Percentiles rank a stretch among this genome's conserved stretches.
These are phyloP conservation scores for Ogataea populi-albae DNA, from an alignment of 805 yeast genomes.

Conservation along the genomic window DNA sequence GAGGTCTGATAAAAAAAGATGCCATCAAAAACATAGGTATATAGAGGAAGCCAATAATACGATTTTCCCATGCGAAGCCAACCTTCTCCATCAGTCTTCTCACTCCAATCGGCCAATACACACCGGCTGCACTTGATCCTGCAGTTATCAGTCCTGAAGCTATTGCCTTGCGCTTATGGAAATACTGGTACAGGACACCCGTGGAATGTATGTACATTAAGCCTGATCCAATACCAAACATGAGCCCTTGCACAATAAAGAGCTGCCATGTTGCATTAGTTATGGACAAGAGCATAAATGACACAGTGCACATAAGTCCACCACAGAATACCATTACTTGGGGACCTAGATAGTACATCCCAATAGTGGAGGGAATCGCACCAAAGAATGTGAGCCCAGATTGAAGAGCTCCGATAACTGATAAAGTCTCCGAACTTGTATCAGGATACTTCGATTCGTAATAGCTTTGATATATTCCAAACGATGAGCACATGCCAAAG, in stretches of 20 bases:
- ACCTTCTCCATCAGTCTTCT: conserved; percentile 38
- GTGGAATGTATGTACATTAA: conserved; percentile 57
- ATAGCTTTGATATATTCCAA: conserved; percentile 55
- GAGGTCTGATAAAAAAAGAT: conserved; percentile 28
- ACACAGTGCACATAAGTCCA: conserved; percentile 40
- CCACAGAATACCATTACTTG: conserved; percentile 40
- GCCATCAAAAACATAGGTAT: conserved; percentile 28
- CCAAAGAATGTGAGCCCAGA: conserved; percentile 44
- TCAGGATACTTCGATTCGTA: conserved; percentile 42
- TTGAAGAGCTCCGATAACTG: conserved; percentile 54
- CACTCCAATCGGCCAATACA: conserved; percentile 47
- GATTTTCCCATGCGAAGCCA: conserved; percentile 49
- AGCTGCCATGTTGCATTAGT: conserved; percentile 61
- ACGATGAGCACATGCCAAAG: conserved; percentile 59
- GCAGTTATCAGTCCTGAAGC: conserved; percentile 46
- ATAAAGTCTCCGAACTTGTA: conserved; percentile 44
- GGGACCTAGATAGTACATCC: conserved; percentile 43
- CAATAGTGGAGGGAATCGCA: conserved; percentile 46
- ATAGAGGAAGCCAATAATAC: conserved; percentile 43
- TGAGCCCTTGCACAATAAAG: conserved; percentile 63
- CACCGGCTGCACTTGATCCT: conserved; percentile 51
- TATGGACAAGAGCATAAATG: conserved; percentile 56
- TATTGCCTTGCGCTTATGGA: conserved; percentile 54
- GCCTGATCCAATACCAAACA: conserved; percentile 58
- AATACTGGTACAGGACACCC: conserved; percentile 63